Conservation (phyloP, 495 filamentous ascomycete genomes). For the Chaetomium cochliodes region DNA sequence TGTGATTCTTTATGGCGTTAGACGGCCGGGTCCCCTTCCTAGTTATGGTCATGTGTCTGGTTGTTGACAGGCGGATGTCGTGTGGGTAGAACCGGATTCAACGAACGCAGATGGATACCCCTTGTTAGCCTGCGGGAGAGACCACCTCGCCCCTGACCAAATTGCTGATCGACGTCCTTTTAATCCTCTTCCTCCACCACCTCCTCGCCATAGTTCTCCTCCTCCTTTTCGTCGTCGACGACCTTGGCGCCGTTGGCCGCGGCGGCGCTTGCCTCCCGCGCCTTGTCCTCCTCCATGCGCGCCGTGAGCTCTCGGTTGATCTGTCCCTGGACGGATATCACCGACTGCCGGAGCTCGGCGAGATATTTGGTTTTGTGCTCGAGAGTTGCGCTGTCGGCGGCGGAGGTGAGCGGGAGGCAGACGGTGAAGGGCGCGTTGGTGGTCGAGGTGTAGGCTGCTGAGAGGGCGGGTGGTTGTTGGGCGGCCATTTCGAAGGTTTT, state of each 20-base stretch:
- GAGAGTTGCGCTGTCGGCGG: slow-evolving; percentile 39
- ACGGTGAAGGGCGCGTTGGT: slow-evolving; percentile 47
- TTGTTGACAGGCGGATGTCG: not conserved
- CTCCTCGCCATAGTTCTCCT: slow-evolving; percentile 86
- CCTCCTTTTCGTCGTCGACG: slow-evolving; percentile 77
- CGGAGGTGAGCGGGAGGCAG: slow-evolving; percentile 41
- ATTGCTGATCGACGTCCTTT: not conserved
- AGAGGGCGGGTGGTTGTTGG: slow-evolving; percentile 21
- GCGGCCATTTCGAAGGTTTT: slow-evolving; percentile 22
- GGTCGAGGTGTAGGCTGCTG: slow-evolving; percentile 61
- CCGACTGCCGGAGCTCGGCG: slow-evolving; percentile 58
- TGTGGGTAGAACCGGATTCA: not conserved
- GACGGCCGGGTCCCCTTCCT: not conserved
- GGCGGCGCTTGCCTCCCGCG: slow-evolving; percentile 33
- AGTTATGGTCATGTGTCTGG: not conserved
- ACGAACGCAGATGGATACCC: not conserved
- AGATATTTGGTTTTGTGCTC: slow-evolving; percentile 66
- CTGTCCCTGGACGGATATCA: slow-evolving; percentile 62
- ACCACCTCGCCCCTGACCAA: no score
- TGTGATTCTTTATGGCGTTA: not conserved
- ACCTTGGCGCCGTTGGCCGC: slow-evolving; percentile 53
- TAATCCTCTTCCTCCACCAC: slow-evolving; percentile 53
- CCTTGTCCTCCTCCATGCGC: slow-evolving; percentile 87
- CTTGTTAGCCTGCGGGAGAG: no score
- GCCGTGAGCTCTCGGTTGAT: slow-evolving; percentile 81